phyloP scores from a whole-genome alignment of 257 asterid species.

The Cynanchum wilfordii region DNA sequence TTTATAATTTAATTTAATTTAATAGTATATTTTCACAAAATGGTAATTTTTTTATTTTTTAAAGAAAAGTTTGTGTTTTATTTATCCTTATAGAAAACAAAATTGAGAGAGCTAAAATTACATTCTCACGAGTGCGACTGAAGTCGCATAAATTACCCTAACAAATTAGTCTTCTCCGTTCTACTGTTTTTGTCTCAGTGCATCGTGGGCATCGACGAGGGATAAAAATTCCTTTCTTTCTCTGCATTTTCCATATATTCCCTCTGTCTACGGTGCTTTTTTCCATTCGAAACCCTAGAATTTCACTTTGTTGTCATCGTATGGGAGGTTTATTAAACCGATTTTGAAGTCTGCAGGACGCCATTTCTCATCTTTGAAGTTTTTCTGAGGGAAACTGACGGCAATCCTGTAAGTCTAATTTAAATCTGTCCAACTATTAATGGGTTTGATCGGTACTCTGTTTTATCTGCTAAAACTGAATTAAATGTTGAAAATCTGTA shows the following conservation, averaged over 20 bases:
- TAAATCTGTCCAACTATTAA: not conserved
- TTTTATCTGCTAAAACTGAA: not conserved
- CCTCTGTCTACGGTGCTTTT: not conserved
- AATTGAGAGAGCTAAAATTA: too few species aligned
- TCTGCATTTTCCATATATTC: not conserved
- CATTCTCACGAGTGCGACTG: too few species aligned
- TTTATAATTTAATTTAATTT: too few species aligned
- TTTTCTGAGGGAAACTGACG: not conserved
- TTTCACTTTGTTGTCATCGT: not conserved
- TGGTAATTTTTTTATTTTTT: too few species aligned
- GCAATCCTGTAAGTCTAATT: conserved; percentile 4
- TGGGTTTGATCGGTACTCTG: not conserved
- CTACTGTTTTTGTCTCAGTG: not conserved
- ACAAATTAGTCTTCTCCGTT: not conserved
- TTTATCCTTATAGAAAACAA: too few species aligned
- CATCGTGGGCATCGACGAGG: not conserved
- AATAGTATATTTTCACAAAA: too few species aligned
- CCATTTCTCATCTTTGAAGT: not conserved
- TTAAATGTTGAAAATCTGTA: not conserved
- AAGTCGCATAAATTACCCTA: not conserved
- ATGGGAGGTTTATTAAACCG: not conserved
- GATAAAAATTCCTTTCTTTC: not conserved
- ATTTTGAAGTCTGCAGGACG: not conserved
- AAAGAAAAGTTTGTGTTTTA: too few species aligned
- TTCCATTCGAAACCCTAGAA: not conserved